phyloP scores from a whole-genome alignment of 164 flowering plant genomes.

The Nymphaea colorata region DNA sequence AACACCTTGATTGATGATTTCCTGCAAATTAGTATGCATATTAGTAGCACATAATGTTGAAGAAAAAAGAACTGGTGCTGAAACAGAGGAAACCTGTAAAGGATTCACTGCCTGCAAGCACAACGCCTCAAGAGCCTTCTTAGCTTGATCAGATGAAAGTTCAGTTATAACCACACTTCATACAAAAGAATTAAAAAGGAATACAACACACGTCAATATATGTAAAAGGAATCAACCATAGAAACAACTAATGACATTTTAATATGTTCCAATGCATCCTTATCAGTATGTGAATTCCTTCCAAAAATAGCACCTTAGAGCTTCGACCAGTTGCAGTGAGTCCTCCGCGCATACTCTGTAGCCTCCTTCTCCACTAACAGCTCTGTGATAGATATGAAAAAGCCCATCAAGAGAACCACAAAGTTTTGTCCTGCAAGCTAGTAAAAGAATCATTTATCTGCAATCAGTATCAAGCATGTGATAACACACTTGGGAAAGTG shows the following conservation, averaged over 20 bases:
- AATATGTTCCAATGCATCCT: background rate
- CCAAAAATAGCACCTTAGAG: constrained; percentile 56
- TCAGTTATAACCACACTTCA: constrained; percentile 91
- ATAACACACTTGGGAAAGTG: background rate
- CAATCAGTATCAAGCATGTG: background rate
- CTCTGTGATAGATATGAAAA: constrained; percentile 63
- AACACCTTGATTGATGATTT: constrained; percentile 65
- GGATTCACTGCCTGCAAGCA: constrained; percentile 77
- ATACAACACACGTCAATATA: too few relatives aligned
- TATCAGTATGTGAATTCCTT: background rate
- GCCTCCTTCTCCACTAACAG: constrained; percentile 61
- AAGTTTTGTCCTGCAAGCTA: constrained; percentile 87
- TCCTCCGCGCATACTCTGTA: constrained; percentile 85
- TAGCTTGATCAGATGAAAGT: constrained; percentile 87
- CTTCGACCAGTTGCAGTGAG: constrained; percentile 87
- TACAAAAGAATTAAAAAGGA: background rate
- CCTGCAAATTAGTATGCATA: constrained; percentile 33
- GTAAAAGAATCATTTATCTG: background rate
- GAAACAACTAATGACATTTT: background rate
- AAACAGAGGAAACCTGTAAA: constrained; percentile 51
- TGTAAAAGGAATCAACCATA: too few relatives aligned
- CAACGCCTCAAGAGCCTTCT: constrained; percentile 72
- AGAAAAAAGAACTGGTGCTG: background rate
- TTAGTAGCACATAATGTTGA: background rate
- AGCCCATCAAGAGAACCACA: constrained; percentile 84